These are phyloP conservation scores for Hsuehochloa calcarea DNA, from an alignment of 176 grass and related monocot genomes.

Conservation along the genomic window DNA sequence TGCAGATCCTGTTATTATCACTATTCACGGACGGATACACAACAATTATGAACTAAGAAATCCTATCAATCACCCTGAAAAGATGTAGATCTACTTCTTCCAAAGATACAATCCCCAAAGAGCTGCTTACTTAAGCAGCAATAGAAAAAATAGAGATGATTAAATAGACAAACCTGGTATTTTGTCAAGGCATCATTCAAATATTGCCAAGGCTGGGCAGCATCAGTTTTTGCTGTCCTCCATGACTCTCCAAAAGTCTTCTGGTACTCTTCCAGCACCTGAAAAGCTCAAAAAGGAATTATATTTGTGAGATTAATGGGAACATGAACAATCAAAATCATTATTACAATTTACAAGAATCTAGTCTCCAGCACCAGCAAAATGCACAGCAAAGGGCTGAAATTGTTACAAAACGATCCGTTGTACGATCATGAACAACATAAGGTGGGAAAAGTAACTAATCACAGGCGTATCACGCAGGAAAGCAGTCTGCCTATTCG, in stretches of 20 bases:
- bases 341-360: neutral
- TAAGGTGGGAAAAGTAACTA: neutral
- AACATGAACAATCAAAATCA: neutral
- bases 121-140: neutral
- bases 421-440: neutral
- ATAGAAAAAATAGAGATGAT: neutral
- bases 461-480: neutral
- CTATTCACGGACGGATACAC: neutral
- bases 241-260: conserved; percentile 81
- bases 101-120: neutral
- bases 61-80: neutral
- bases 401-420: neutral
- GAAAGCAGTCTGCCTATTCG: neutral
- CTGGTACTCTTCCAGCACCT: conserved; percentile 92
- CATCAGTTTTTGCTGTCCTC: conserved; percentile 51
- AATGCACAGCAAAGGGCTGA: neutral
- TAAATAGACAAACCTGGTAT: conserved; percentile 60
- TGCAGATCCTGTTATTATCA: neutral
- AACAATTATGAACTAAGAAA: neutral
- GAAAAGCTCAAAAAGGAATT: neutral
- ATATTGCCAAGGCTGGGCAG: conserved; percentile 66
- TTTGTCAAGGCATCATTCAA: conserved; percentile 65
- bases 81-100: neutral
- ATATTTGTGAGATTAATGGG: neutral
- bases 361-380: neutral